A percentile compares a stretch with the other conserved stretches of the same genome.
phyloP scores from a whole-genome alignment of 306 rosid species.

The Cucumis hystrix region DNA sequence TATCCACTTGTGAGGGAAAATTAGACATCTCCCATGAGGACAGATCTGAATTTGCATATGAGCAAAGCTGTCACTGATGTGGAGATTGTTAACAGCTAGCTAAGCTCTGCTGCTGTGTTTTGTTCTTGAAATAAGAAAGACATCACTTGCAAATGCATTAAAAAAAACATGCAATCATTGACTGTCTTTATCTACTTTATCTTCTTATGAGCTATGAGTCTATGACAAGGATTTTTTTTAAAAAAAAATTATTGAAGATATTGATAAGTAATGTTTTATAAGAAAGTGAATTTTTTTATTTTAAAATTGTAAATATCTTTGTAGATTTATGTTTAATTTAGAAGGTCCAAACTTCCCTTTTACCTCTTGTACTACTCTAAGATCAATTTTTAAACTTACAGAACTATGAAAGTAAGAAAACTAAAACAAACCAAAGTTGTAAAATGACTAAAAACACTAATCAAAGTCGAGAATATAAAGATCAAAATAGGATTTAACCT shows the following conservation, averaged over 20 bases:
- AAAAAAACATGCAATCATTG: neutral
- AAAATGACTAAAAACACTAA: too few relatives aligned
- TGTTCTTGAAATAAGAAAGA: neutral
- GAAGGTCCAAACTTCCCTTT: neutral
- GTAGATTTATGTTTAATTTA: neutral
- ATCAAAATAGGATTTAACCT: too few relatives aligned
- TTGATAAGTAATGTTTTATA: neutral
- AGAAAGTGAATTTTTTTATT: neutral
- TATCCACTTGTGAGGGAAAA: neutral
- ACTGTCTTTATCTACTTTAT: neutral
- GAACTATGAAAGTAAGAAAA: too few relatives aligned
- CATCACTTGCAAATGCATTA: neutral
- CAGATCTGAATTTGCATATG: constrained; percentile 11
- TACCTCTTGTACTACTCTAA: too few relatives aligned
- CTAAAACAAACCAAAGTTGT: too few relatives aligned
- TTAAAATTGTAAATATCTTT: neutral
- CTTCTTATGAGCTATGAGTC: neutral
- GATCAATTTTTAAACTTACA: too few relatives aligned
- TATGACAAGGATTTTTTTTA: neutral
- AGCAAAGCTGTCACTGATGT: constrained; percentile 24
- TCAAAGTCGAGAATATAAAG: too few relatives aligned
- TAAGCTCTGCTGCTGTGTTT: neutral
- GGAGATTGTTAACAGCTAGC: neutral
- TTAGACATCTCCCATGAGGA: neutral
- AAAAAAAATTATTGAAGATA: neutral